phyloP scores from a whole-genome alignment of 768 basidiomycete genomes.

The Leccinum uliginosum region DNA sequence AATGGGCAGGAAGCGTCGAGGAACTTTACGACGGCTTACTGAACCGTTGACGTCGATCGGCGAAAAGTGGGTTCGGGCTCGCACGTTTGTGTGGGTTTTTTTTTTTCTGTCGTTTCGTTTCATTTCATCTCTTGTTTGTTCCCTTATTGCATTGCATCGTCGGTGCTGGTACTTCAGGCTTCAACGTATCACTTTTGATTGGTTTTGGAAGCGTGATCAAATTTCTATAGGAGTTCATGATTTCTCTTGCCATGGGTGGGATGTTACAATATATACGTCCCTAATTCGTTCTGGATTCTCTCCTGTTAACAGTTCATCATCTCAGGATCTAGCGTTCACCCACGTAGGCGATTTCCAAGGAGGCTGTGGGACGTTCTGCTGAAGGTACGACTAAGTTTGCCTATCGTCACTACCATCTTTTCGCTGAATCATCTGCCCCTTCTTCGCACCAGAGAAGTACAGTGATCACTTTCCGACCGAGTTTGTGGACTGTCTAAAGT shows the following conservation, averaged over 20 bases:
- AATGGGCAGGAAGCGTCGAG: conserved; percentile 49
- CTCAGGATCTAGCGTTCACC: conserved; percentile 9
- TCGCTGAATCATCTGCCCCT: too few relatives aligned
- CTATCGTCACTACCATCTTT: too few relatives aligned
- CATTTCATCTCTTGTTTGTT: conserved; percentile 1
- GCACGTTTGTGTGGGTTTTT: background rate
- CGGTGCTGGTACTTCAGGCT: conserved; percentile 62
- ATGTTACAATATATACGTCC: conserved; percentile 23
- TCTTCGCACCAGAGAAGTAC: too few relatives aligned
- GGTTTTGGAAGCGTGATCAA: background rate
- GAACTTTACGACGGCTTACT: conserved; percentile 57
- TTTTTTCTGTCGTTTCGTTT: conserved; percentile 17
- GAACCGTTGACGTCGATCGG: conserved; percentile 3
- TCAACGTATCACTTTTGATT: background rate
- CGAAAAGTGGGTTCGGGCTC: conserved; percentile 2
- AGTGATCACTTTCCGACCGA: too few relatives aligned
- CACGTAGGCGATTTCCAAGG: too few relatives aligned
- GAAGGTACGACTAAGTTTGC: too few relatives aligned
- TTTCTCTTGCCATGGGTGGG: conserved; percentile 25
- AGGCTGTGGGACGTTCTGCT: too few relatives aligned
- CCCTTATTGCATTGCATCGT: too few relatives aligned
- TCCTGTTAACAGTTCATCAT: background rate
- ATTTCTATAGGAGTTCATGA: conserved; percentile 30
- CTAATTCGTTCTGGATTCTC: conserved; percentile 22
- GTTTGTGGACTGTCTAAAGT: too few relatives aligned